Conservation (phyloP, 139 green algal genomes). For the Limnomonas spitsbergensis region DNA sequence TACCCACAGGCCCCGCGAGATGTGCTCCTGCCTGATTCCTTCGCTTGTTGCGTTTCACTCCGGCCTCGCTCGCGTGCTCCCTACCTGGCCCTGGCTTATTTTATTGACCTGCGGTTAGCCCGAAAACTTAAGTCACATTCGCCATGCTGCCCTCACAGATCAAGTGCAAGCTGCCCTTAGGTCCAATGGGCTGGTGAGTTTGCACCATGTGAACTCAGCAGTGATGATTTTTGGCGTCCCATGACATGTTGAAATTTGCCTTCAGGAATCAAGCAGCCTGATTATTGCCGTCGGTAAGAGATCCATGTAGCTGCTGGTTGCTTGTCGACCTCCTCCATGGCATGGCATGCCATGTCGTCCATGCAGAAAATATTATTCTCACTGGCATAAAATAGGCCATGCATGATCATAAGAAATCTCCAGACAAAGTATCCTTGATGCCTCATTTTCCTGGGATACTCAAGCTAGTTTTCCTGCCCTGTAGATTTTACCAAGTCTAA, state of each 20-base stretch:
- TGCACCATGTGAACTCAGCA: background rate
- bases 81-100: background rate
- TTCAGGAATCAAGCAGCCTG: constrained; percentile 7
- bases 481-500: constrained; percentile 68
- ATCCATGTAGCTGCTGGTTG: background rate
- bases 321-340: background rate
- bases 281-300: constrained; percentile 10
- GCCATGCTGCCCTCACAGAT: background rate
- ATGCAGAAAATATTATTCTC: background rate
- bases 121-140: no score
- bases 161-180: background rate
- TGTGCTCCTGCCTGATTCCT: background rate
- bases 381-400: no score
- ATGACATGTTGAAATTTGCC: background rate
- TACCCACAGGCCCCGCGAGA: background rate
- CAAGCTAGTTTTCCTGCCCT: background rate
- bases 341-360: background rate
- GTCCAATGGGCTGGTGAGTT: background rate
- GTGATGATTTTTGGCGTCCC: background rate
- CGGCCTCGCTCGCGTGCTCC: background rate
- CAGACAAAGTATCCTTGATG: no score
- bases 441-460: no score
- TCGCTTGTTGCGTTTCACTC: background rate
- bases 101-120: background rate
- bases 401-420: no score